Conservation (phyloP, 176 grass and related monocot species). For the Aegilops longissima region DNA sequence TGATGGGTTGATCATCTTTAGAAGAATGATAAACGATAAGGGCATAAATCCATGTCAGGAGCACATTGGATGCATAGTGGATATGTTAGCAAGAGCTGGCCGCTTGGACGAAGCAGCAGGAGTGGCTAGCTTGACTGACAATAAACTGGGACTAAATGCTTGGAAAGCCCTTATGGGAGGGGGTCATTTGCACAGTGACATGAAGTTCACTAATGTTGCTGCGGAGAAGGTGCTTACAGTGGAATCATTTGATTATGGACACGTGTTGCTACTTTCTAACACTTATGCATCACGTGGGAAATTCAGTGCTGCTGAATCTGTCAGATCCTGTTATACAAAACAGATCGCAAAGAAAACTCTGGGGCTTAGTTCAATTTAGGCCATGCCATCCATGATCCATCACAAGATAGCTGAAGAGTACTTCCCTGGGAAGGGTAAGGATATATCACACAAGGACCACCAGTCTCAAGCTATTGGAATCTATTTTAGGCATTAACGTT, state of each 20-base stretch:
- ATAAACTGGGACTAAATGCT: constrained; percentile 44
- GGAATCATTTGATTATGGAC: constrained; percentile 54
- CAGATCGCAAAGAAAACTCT: constrained; percentile 34
- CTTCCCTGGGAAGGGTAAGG: constrained; percentile 22
- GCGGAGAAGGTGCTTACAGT: constrained; percentile 52
- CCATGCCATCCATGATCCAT: constrained; percentile 18
- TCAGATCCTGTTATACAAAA: constrained; percentile 53
- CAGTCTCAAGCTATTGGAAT: constrained; percentile 17
- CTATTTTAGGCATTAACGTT: constrained; percentile 4
- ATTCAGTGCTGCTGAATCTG: constrained; percentile 51
- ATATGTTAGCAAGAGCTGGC: constrained; percentile 77
- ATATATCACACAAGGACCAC: background rate
- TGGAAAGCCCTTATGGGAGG: constrained; percentile 75
- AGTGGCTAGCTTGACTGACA: constrained; percentile 41
- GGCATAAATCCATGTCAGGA: constrained; percentile 35
- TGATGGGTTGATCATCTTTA: constrained; percentile 52
- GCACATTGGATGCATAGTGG: constrained; percentile 67
- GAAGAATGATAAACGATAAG: constrained; percentile 58
- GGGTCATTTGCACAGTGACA: constrained; percentile 47
- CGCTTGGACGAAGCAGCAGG: constrained; percentile 55
- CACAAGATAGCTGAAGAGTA: constrained; percentile 10
- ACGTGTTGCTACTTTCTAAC: constrained; percentile 71
- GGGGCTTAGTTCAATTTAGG: constrained; percentile 60
- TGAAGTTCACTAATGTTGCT: constrained; percentile 45
- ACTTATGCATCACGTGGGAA: constrained; percentile 65